Evolutionary conservation across 2,329 filamentous ascomycete genomes (phyloP).

Genomic region (Raffaelea albimanens): DNA sequence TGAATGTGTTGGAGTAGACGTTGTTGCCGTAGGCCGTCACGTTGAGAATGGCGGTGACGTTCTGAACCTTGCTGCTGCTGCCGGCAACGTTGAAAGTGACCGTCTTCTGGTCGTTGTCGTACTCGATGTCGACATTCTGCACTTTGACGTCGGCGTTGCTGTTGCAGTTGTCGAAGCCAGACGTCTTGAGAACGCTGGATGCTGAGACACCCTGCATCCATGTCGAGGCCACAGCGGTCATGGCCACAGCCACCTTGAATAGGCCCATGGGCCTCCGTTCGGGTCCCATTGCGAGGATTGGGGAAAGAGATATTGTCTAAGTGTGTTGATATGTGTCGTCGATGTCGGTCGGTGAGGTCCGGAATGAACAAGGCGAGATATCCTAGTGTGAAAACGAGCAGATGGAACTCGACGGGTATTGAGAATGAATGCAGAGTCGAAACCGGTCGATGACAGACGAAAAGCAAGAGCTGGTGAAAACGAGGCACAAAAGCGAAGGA

Average conservation of each 20-base stretch:
- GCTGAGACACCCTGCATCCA: constrained; percentile 44
- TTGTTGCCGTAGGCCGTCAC: constrained; percentile 78
- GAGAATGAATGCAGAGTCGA: neutral
- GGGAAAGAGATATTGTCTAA: too few relatives aligned
- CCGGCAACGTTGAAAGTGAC: constrained; percentile 78
- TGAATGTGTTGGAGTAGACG: constrained; percentile 71
- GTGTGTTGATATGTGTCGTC: too few relatives aligned
- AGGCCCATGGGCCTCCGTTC: neutral
- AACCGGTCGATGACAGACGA: neutral
- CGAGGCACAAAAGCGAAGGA: neutral
- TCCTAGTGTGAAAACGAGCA: too few relatives aligned
- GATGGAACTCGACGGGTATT: neutral
- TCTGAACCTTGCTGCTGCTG: constrained; percentile 61
- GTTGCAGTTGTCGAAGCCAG: constrained; percentile 68
- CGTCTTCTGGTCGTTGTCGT: constrained; percentile 63
- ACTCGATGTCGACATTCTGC: constrained; percentile 65
- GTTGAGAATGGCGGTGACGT: constrained; percentile 66
- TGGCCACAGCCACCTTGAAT: constrained; percentile 8
- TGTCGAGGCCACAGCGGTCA: constrained; percentile 13
- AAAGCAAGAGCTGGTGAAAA: neutral
- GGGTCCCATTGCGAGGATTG: constrained; percentile 4
- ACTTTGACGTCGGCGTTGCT: constrained; percentile 53
- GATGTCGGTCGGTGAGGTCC: too few relatives aligned
- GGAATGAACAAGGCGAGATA: too few relatives aligned
- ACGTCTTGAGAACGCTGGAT: constrained; percentile 66